phyloP scores from a whole-genome alignment of 106 monocot genomes.

The Dendrobium catenatum region DNA sequence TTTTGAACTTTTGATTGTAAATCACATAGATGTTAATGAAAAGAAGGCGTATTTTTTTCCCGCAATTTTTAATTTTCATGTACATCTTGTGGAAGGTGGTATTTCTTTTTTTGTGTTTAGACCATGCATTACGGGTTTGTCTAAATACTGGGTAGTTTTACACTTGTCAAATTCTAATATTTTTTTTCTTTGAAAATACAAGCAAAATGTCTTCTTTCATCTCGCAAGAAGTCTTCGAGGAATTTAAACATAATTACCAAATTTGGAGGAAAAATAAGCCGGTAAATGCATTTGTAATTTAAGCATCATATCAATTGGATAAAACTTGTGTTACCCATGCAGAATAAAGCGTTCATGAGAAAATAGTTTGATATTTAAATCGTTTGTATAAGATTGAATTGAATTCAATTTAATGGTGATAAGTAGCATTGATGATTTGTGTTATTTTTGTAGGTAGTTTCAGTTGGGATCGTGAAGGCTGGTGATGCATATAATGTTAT shows the following conservation, averaged over 20 bases:
- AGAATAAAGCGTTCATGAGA: neutral
- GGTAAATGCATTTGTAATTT: too few species aligned
- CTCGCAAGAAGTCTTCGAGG: neutral
- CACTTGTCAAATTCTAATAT: neutral
- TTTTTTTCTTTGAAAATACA: neutral
- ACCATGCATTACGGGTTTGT: neutral
- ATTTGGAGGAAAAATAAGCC: neutral
- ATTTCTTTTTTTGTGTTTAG: neutral
- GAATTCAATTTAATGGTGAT: neutral
- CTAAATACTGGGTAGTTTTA: neutral
- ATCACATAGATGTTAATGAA: neutral
- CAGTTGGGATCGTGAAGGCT: slow-evolving; percentile 43
- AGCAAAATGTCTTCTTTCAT: neutral
- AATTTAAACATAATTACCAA: neutral
- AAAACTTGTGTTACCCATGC: too few species aligned
- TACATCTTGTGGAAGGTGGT: neutral
- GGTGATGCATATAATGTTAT: slow-evolving; percentile 63
- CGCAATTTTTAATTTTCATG: neutral
- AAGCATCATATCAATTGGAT: too few species aligned
- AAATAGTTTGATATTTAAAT: neutral
- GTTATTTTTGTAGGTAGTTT: slow-evolving; percentile 40
- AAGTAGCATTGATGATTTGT: neutral
- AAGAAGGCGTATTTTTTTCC: neutral
- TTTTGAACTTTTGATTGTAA: neutral
- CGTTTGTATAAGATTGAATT: neutral